phyloP scores from a whole-genome alignment of 1,284 basidiomycete species.

The Vanrija humicola region DNA sequence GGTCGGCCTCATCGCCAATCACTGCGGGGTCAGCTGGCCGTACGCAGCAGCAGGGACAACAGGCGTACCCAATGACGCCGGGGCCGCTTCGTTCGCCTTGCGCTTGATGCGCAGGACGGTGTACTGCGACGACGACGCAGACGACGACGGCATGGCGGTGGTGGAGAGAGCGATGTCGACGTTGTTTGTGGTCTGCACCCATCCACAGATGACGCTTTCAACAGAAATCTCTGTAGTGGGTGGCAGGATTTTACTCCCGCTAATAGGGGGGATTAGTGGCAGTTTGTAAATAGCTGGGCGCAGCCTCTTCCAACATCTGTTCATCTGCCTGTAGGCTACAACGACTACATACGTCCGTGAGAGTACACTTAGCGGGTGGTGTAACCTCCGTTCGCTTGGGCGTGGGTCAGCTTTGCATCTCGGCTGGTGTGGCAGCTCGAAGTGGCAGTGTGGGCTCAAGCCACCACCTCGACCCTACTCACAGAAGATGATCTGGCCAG shows the following conservation, averaged over 20 bases:
- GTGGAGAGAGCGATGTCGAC: no score
- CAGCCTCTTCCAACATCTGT: no score
- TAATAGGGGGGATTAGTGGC: no score
- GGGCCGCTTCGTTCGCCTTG: constrained; percentile 47
- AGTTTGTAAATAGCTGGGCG: no score
- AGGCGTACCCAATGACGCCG: constrained; percentile 44
- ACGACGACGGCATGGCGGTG: no score
- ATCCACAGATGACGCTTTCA: no score
- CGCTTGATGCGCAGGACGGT: constrained; percentile 50
- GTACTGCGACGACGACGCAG: constrained; percentile 11
- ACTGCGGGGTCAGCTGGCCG: constrained; percentile 25
- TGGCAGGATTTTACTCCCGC: no score
- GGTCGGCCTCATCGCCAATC: constrained; percentile 35
- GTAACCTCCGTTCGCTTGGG: constrained; percentile 20
- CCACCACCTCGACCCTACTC: neutral
- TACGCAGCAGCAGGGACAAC: no score
- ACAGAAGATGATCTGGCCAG: constrained; percentile 20
- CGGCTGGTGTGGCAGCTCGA: neutral
- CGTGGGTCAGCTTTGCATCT: neutral
- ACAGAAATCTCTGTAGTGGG: no score
- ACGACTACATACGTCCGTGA: no score
- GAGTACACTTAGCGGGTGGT: constrained; percentile 12
- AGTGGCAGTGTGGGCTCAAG: neutral
- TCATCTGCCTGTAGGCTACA: no score
- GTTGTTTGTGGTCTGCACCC: no score